Evolutionary conservation across 2,329 filamentous ascomycete genomes (phyloP).

Genomic region (Lachnellula willkommii): DNA sequence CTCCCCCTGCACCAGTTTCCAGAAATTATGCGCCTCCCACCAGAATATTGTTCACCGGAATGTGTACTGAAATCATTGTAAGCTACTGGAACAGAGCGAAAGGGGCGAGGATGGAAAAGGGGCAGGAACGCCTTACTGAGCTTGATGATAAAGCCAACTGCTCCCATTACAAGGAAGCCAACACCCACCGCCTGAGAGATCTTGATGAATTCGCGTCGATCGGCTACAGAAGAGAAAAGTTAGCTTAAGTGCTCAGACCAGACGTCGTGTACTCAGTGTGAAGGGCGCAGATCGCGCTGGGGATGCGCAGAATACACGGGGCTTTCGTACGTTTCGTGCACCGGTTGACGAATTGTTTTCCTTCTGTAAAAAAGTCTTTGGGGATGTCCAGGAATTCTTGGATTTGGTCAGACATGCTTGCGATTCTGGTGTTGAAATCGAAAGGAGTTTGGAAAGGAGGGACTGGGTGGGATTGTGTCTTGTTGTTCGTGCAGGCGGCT

Average conservation of each 20-base stretch:
- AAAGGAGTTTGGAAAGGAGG: not conserved
- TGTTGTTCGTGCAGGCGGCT: not conserved
- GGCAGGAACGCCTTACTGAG: conserved; percentile 33
- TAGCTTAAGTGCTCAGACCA: conserved; percentile 4
- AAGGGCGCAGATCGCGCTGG: not conserved
- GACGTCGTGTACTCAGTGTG: not conserved
- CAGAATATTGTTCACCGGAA: conserved; percentile 49
- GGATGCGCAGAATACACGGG: not conserved
- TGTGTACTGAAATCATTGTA: conserved; percentile 36
- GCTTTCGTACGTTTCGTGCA: conserved; percentile 39
- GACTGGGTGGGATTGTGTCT: not conserved
- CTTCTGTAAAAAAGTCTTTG: conserved; percentile 42
- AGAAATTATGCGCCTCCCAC: conserved; percentile 34
- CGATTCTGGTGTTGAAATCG: conserved; percentile 1
- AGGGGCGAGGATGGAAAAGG: not conserved
- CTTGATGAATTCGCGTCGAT: conserved; percentile 37
- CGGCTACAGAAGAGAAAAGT: conserved; percentile 27
- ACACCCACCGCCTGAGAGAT: conserved; percentile 48
- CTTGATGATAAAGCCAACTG: conserved; percentile 48
- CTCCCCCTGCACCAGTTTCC: not conserved
- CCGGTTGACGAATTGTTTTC: conserved; percentile 38
- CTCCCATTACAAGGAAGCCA: conserved; percentile 48
- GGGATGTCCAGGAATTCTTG: conserved; percentile 53
- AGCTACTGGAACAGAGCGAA: not conserved
- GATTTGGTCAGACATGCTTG: conserved; percentile 48